Percentiles rank a stretch among this genome's conserved stretches.
Evolutionary conservation across 78 protist species (phyloP).

Genomic region (Creolimax fragrantissima): DNA sequence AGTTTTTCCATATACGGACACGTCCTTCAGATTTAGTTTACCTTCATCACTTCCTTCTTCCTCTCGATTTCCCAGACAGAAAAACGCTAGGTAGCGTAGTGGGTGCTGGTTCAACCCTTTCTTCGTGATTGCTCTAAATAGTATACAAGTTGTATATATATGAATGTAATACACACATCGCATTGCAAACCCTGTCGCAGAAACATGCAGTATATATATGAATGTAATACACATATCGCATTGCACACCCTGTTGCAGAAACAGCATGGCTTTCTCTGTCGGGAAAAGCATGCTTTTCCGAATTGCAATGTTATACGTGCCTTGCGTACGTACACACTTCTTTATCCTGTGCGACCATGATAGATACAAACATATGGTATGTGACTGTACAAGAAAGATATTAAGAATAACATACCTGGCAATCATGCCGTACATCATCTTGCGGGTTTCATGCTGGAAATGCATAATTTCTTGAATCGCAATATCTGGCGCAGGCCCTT

Average conservation of each 20-base stretch:
- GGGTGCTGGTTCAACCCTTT: constrained; percentile 1
- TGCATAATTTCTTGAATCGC: constrained; percentile 12
- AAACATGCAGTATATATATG: too few relatives aligned
- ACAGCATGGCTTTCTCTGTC: too few relatives aligned
- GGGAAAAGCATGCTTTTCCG: too few relatives aligned
- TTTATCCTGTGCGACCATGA: neutral
- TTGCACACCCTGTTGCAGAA: too few relatives aligned
- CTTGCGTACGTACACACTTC: too few relatives aligned
- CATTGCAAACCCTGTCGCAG: too few relatives aligned
- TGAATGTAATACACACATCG: too few relatives aligned
- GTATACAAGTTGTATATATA: too few relatives aligned
- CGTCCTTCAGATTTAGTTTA: neutral
- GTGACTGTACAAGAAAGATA: too few relatives aligned
- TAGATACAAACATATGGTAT: too few relatives aligned
- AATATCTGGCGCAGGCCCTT: constrained; percentile 14
- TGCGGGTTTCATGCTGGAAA: neutral
- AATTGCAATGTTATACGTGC: too few relatives aligned
- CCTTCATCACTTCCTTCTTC: neutral
- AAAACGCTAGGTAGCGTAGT: neutral
- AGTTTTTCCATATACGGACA: neutral
- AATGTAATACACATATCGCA: too few relatives aligned
- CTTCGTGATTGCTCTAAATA: neutral
- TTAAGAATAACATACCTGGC: neutral
- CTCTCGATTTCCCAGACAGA: constrained; percentile 22
- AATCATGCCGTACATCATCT: constrained; percentile 19